A percentile compares a stretch with the other conserved stretches of the same genome.
phyloP scores from a whole-genome alignment of 768 basidiomycete genomes.

The Cyclocybe cylindracea region DNA sequence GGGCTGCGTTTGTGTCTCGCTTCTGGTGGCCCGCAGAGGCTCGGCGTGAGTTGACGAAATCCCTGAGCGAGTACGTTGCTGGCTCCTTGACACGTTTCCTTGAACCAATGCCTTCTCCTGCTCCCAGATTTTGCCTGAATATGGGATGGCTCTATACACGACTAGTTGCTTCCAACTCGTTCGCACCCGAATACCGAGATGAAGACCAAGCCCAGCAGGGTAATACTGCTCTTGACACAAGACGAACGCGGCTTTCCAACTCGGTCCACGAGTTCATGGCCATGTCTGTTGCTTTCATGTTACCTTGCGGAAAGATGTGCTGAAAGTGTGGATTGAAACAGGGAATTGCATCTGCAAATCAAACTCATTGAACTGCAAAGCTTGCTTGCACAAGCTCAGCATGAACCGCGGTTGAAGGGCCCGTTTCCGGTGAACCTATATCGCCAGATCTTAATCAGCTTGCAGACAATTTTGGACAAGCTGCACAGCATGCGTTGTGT shows the following conservation, averaged over 20 bases:
- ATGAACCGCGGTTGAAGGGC: conserved; percentile 94
- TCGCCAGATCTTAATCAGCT: conserved; percentile 75
- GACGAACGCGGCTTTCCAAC: conserved; percentile 47
- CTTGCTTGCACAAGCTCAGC: conserved; percentile 84
- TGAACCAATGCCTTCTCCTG: neutral
- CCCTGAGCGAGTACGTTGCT: conserved; percentile 70
- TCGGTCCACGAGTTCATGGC: conserved; percentile 90
- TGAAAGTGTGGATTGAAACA: conserved; percentile 26
- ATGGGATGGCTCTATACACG: conserved; percentile 95
- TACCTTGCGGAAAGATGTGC: neutral
- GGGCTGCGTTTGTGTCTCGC: conserved; percentile 85
- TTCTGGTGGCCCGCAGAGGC: conserved; percentile 98
- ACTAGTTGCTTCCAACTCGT: conserved; percentile 86
- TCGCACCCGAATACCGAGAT: conserved; percentile 48
- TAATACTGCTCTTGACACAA: conserved; percentile 13
- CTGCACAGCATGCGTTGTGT: conserved; percentile 97
- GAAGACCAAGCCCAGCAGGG: conserved; percentile 24
- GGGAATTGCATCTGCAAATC: conserved; percentile 95
- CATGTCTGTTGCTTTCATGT: conserved; percentile 55
- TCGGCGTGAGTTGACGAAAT: conserved; percentile 79
- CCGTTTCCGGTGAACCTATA: conserved; percentile 90
- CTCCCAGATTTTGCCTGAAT: conserved; percentile 82
- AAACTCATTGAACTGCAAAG: conserved; percentile 85
- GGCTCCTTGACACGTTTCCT: neutral
- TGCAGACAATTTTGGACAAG: conserved; percentile 85